These are phyloP conservation scores for Centaurea solstitialis DNA, from an alignment of 129 eudicot species.

Conservation along the genomic window DNA sequence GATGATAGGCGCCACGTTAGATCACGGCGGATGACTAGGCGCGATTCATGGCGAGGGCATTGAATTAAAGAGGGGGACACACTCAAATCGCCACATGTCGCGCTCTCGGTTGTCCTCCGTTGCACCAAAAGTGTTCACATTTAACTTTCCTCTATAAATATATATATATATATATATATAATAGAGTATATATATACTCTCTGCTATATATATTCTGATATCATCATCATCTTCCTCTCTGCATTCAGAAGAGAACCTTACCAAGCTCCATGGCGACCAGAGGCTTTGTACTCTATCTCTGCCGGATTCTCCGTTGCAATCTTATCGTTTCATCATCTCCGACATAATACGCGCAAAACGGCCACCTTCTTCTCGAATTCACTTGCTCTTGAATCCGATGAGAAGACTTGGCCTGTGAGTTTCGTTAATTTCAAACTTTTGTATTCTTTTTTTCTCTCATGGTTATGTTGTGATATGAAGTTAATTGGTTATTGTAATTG, in stretches of 20 bases:
- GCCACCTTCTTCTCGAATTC: constrained; percentile 29
- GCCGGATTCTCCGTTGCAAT: constrained; percentile 67
- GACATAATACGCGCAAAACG: constrained; percentile 10
- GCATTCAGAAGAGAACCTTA: background rate
- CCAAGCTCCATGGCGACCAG: constrained; percentile 54
- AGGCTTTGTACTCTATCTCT: constrained; percentile 58
- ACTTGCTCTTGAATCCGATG: constrained; percentile 27
- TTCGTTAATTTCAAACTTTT: background rate
- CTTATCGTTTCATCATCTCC: constrained; percentile 48
- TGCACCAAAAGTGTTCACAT: too few species aligned
- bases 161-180: too few species aligned
- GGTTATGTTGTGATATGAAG: background rate
- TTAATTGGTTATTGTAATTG: too few species aligned
- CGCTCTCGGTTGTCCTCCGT: too few species aligned
- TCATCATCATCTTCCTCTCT: background rate
- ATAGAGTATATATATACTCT: too few species aligned
- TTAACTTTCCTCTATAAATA: too few species aligned
- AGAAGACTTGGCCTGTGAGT: constrained; percentile 85
- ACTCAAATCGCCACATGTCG: too few species aligned
- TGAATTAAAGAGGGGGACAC: too few species aligned
- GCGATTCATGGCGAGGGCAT: too few species aligned
- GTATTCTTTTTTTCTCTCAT: background rate
- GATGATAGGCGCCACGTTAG: too few species aligned
- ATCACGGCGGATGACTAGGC: too few species aligned
- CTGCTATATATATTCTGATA: background rate